These are phyloP conservation scores for Calonectria leucothoes DNA, from an alignment of 2,329 filamentous ascomycete species.

Conservation along the genomic window DNA sequence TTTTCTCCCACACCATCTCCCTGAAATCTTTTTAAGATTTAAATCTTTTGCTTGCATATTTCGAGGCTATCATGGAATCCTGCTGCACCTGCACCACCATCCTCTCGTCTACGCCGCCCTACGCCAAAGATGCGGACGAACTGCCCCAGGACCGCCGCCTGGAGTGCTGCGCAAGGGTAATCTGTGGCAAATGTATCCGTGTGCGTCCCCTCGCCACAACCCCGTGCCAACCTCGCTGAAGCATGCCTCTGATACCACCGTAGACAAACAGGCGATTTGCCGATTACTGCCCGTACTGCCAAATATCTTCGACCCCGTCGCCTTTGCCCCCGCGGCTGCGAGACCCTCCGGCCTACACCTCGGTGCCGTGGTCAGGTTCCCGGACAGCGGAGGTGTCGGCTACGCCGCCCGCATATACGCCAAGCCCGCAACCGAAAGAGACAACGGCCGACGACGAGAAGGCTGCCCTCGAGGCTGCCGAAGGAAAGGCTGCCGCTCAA, in stretches of 20 bases:
- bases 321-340: conserved; percentile 70
- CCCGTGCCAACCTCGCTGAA: not conserved
- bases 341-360: conserved; percentile 75
- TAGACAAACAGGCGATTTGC: conserved; percentile 76
- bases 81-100: conserved; percentile 79
- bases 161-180: conserved; percentile 76
- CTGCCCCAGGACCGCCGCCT: conserved; percentile 70
- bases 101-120: conserved; percentile 65
- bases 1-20: not conserved
- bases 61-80: conserved; percentile 51
- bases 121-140: conserved; percentile 67
- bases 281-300: conserved; percentile 79
- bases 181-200: conserved; percentile 78
- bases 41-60: not conserved
- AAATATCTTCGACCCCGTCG: conserved; percentile 72
- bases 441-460: conserved; percentile 37
- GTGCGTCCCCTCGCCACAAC: conserved; percentile 52
- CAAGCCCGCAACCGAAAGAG: conserved; percentile 21
- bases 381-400: conserved; percentile 36
- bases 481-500: conserved; percentile 56
- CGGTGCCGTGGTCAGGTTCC: conserved; percentile 44
- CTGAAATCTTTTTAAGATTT: not conserved
- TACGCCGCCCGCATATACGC: conserved; percentile 55
- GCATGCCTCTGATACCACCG: conserved; percentile 20
- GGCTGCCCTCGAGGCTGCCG: conserved; percentile 32